phyloP scores from a whole-genome alignment of 164 flowering plant genomes.

The Annona cherimola region DNA sequence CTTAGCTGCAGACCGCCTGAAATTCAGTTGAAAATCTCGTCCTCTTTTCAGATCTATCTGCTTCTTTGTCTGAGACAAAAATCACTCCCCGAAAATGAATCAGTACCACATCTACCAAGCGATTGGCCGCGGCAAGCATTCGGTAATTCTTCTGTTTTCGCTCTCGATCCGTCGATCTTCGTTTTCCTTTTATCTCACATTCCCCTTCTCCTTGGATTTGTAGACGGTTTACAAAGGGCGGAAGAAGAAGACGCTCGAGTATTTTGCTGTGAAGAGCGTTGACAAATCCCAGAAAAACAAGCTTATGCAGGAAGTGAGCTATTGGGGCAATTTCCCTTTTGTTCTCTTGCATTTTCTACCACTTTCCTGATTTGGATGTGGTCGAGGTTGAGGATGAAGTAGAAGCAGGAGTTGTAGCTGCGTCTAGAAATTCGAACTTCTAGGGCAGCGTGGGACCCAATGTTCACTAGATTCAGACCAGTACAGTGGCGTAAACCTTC shows the following conservation, averaged over 20 bases:
- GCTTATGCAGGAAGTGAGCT: constrained; percentile 82
- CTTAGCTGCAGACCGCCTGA: no score
- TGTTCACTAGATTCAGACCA: no score
- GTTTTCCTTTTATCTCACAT: neutral
- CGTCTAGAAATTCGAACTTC: neutral
- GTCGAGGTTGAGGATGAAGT: neutral
- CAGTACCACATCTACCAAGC: constrained; percentile 85
- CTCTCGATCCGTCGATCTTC: neutral
- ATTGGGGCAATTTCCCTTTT: neutral
- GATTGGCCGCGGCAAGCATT: constrained; percentile 79
- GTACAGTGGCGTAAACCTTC: no score
- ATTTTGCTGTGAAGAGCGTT: constrained; percentile 86
- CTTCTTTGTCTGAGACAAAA: neutral
- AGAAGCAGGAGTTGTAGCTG: neutral
- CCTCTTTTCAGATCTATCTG: constrained; percentile 1
- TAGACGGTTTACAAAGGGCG: constrained; percentile 93
- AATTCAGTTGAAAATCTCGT: neutral
- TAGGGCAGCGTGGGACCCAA: neutral
- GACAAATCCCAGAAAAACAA: constrained; percentile 88
- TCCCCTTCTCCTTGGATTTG: neutral
- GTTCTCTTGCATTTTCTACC: neutral
- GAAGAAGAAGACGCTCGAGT: constrained; percentile 97
- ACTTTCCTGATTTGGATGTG: neutral
- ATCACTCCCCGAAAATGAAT: constrained; percentile 38
- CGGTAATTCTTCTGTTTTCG: constrained; percentile 38